phyloP scores from a whole-genome alignment of 768 basidiomycete genomes.

The Pulveroboletus ravenelii region DNA sequence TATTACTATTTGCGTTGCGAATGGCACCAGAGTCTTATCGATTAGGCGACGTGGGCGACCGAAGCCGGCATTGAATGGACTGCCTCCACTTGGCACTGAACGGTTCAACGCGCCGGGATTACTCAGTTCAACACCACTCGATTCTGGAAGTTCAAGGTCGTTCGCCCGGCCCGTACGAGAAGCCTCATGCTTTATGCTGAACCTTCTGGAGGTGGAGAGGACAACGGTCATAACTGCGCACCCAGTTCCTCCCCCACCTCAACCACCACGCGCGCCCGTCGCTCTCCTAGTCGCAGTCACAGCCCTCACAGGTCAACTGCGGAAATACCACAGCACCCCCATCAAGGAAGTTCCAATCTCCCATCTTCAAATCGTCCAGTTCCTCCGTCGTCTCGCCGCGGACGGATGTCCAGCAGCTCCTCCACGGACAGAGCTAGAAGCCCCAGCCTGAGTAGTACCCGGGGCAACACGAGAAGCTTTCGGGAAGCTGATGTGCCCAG shows the following conservation, averaged over 20 bases:
- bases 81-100: too few relatives aligned
- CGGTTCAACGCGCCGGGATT: too few relatives aligned
- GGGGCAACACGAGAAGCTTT: slow-evolving; percentile 40
- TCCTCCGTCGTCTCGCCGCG: slow-evolving; percentile 47
- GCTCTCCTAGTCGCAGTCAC: slow-evolving; percentile 45
- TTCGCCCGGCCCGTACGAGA: neutral
- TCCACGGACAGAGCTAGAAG: slow-evolving; percentile 50
- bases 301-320: slow-evolving; percentile 55
- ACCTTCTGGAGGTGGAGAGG: slow-evolving; percentile 17
- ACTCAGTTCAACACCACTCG: neutral
- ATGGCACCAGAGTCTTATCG: neutral
- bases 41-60: neutral
- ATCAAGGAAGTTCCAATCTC: slow-evolving; percentile 67
- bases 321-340: slow-evolving; percentile 57
- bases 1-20: neutral
- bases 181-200: slow-evolving; percentile 10
- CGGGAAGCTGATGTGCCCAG: slow-evolving; percentile 43
- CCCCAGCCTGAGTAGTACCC: slow-evolving; percentile 58
- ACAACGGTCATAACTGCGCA: slow-evolving; percentile 33
- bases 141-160: neutral
- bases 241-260: slow-evolving; percentile 43
- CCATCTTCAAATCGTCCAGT: slow-evolving; percentile 35
- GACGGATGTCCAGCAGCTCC: slow-evolving; percentile 52
- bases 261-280: slow-evolving; percentile 20
- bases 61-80: neutral